Percentiles rank a stretch among this genome's conserved stretches.
phyloP scores from a whole-genome alignment of 345 rosid species.

The Pugionium dolabratum region DNA sequence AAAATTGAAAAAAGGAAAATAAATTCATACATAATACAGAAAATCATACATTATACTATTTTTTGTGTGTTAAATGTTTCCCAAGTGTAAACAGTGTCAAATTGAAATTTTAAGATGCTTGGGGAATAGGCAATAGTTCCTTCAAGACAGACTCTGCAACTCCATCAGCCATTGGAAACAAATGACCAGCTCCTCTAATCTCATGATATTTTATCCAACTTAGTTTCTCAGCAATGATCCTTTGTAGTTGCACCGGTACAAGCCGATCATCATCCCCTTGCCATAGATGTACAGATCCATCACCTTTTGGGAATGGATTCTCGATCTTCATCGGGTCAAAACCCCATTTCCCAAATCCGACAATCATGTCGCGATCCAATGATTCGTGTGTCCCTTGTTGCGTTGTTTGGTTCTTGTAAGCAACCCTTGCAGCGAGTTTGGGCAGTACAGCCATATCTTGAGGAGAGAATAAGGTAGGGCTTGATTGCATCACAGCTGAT shows the following conservation, averaged over 20 bases:
- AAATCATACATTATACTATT: not conserved
- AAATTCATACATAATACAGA: not conserved
- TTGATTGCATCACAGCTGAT: conserved; percentile 38
- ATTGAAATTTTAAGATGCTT: conserved; percentile 27
- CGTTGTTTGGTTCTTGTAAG: conserved; percentile 36
- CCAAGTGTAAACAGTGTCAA: conserved; percentile 21
- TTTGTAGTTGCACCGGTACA: conserved; percentile 52
- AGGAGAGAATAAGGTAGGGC: conserved; percentile 39
- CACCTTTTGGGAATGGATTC: conserved; percentile 53
- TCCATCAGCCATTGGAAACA: conserved; percentile 53
- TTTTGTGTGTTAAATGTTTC: not conserved
- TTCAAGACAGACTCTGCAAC: conserved; percentile 43
- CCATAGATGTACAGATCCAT: conserved; percentile 60
- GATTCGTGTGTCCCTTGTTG: conserved; percentile 66
- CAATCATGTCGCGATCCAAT: conserved; percentile 49
- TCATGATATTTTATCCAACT: conserved; percentile 65
- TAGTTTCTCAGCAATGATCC: conserved; percentile 52
- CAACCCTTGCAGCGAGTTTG: conserved; percentile 45
- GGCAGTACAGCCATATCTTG: conserved; percentile 44
- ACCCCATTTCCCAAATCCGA: conserved; percentile 58
- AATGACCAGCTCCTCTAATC: conserved; percentile 57
- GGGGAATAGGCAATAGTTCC: conserved; percentile 50
- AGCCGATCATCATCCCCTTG: conserved; percentile 64
- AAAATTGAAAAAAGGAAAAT: not conserved
- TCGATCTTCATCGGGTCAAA: conserved; percentile 55